Evolutionary conservation across 2,329 filamentous ascomycete species (phyloP).

Genomic region (Colletotrichum sidae): DNA sequence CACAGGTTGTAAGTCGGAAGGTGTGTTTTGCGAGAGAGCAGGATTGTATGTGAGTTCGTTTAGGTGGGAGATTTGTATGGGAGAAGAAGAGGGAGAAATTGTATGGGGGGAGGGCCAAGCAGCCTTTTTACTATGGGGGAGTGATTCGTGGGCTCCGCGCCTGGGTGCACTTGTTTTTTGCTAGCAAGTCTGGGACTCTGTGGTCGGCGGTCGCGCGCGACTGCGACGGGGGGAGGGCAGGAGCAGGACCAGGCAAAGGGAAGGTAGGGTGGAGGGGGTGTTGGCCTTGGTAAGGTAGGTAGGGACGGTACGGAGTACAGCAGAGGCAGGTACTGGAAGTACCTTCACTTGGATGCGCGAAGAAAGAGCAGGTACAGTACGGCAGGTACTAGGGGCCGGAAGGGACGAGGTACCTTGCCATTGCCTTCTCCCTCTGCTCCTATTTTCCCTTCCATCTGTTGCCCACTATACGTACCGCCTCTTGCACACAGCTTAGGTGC

Average conservation of each 20-base stretch:
- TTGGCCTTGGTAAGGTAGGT: conserved; percentile 4
- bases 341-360: background rate
- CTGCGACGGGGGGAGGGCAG: conserved; percentile 34
- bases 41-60: conserved; percentile 64
- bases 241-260: conserved; percentile 35
- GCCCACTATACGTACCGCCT: conserved; percentile 2
- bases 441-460: too few species aligned
- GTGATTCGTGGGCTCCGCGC: conserved; percentile 64
- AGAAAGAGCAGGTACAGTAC: background rate
- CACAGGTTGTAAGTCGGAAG: conserved; percentile 55
- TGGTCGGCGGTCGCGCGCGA: conserved; percentile 2
- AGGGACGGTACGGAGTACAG: background rate
- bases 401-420: too few species aligned
- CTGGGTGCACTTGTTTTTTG: conserved; percentile 45
- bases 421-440: too few species aligned
- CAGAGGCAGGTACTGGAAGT: too few species aligned
- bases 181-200: conserved; percentile 36
- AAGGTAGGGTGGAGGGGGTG: conserved; percentile 37
- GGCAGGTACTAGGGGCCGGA: too few species aligned
- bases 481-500: too few species aligned
- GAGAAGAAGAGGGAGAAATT: conserved; percentile 67
- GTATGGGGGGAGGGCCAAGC: conserved; percentile 66
- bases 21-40: conserved; percentile 57
- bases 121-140: conserved; percentile 75
- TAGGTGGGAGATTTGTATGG: conserved; percentile 71